Base-by-base conservation (phyloP, 768 basidiomycete species). In the Tricholoma terreum region DNA sequence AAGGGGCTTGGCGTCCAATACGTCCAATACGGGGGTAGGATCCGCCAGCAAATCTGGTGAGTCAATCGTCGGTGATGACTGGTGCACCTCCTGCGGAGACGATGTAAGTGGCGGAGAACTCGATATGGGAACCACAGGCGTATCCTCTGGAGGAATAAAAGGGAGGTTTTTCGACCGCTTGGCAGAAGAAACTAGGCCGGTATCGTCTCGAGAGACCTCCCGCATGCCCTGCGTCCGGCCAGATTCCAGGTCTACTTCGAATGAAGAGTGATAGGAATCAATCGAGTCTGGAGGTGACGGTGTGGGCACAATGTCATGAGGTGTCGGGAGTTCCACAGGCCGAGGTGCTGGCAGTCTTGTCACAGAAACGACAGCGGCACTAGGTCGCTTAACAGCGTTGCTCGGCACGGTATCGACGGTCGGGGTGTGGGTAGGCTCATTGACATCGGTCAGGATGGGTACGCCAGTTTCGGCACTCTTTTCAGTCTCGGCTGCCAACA, bases 281-380 rank as follows among this genome's bases (percentile, higher is more conserved):
- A 77, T 76, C 8, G 79, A 77, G 6, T 77, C 74, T 17, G 46
- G 46, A 31, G 46, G 27, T n/a, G 46, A 49, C 2, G 30, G 15
- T 17, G 46, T n/a, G 21, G 77, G 58, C 19, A 75, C 71, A 35
- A 89, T 84, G 63, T 88, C 86, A 35, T 75, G 78, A 22, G 77
- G 75, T 15, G 83, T 88, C 1, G 90, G 90, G 17, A 92, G 74
- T 53, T 80, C 78, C 11, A 92, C 82, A 46, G 90, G 90, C 53
- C 76, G 70, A 12, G 90, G 90, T 0, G 81, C 84, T 2, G 90
- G 89, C 8, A 86, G 79, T 73, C 85, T 90, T 31, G 86, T 85
- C 56, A 89, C 72, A 19, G 85, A 81, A 54, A 87, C 84, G 12
- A 73, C 77, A 22, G 87, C 86, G 52, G 85, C 54, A 56, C 22